Base-by-base conservation (phyloP, 139 green algal species). In the Chlorella sp. region DNA sequence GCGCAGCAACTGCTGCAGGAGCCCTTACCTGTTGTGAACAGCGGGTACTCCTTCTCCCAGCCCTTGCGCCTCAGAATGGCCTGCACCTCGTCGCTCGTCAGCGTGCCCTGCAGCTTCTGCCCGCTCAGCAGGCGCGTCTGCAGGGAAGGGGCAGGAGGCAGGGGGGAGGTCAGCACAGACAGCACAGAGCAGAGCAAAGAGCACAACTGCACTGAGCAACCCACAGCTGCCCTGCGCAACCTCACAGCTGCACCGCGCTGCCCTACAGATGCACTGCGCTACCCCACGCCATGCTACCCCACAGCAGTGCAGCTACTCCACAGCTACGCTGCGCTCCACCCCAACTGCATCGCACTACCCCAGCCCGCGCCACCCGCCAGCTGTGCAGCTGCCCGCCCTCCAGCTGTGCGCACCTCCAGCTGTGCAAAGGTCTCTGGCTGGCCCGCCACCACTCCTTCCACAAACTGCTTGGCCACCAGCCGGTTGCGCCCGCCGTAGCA, bases 71-170 rank as follows among this genome's bases (percentile, higher is more conserved):
- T 28, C 76, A 97, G 86, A 75, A 97, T 94, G 75, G 93, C 93
- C 86, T 96, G 92, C 84, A 98, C 95, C 91, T 98, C 96, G 40
- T 96, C 91, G 53, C 86, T 92, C 15, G 96, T 97, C 81, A 97
- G 93, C 90, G 95, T 93, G 40, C 96, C 96, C 91, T 97, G 95
- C 83, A 98, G 95, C 93, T 97, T 97, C 94, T 98, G 96, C 1
- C 96, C 96, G 37, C 91, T 91, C 61, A 98, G 93, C 91, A 98
- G 90, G 64, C 93, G 85, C 16, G 76, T 76, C 86, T 90, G 86
- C 61, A 83, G 78, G 18, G n/a, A 24, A 42, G 28, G 28, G 11
- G 0, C 21, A 15, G 40, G 40, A 14, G 26, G 21, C 37, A 61
- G 12, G 77, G 3, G 77, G 16, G 24, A n/a, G n/a, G 7, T 32